Evolutionary conservation across 495 filamentous ascomycete species (phyloP), one percentile per base, ranked within the genome.

Genomic region (Recurvomyces mirabilis): DNA sequence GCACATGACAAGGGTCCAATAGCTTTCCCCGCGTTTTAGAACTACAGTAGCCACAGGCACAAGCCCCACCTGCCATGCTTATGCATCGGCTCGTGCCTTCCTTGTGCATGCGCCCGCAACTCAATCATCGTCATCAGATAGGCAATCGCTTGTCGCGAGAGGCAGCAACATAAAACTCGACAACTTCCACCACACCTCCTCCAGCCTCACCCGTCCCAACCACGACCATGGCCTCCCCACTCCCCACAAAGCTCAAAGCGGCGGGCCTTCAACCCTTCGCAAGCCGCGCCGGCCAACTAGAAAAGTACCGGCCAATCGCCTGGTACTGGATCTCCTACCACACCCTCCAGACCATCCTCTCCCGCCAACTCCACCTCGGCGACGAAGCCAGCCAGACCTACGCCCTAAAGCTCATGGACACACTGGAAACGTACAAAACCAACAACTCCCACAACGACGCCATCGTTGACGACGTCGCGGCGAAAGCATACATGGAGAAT

Each of bases 401-500:
- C 59, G 93, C 87, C 1, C 84, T 77, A 19, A 68, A 66, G 18
- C 68, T 96, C 51, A 87, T 99, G 79, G 87, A 94, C 53, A 91
- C 87, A 64, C 69, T 98, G 44, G 91, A 98, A 61, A 67, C 87
- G 78, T 82, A 76, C 30, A 93, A 93, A 60, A 52, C 63, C 11
- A 62, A 70, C 23, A 68, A 79, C 44, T 59, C 68, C 7, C 66
- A 68, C 13, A 75, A 82, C 60, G 86, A 89, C 53, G 77, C 88
- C 1, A 66, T 87, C n/a, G 67, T 68, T 1, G 89, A 96, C 61
- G 84, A 91, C 51, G 65, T 79, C 9, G 84, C 86, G 3, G 87
- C 84, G 0, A 82, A 83, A 57, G 87, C 87, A 43, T 94, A 93
- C 56, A 79, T 94, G 26, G 87, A 94, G 64, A 84, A 94, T 56